Evolutionary conservation across 257 asterid genomes (phyloP).

Genomic region (Nicotiana attenuata): DNA sequence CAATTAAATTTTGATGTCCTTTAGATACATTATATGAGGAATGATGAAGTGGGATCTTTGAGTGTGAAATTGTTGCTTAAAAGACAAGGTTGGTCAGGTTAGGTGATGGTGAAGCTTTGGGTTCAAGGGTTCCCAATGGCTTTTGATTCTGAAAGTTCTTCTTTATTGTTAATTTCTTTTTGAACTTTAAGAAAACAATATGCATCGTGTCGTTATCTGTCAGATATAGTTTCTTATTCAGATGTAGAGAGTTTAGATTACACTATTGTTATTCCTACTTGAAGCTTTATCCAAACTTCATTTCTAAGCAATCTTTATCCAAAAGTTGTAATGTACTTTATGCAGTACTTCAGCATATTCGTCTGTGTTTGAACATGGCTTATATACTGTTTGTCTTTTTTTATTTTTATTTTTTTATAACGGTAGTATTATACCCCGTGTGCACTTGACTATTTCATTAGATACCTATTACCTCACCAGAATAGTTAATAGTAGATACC

Average conservation of each 20-base stretch:
- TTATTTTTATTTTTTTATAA: not conserved
- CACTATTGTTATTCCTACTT: not conserved
- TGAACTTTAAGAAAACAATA: conserved; percentile 7
- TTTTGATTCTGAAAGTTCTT: conserved; percentile 30
- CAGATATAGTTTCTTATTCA: conserved; percentile 7
- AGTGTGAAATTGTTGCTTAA: conserved; percentile 69
- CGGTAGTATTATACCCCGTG: not conserved
- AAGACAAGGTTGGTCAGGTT: conserved; percentile 72
- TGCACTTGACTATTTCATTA: not conserved
- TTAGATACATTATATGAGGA: conserved; percentile 25
- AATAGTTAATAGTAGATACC: not conserved
- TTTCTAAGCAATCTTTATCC: conserved; percentile 56
- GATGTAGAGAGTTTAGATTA: not conserved
- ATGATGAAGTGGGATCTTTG: conserved; percentile 41
- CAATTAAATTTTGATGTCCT: conserved; percentile 24
- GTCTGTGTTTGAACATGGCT: not conserved
- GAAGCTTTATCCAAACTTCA: conserved; percentile 27
- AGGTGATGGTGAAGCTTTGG: conserved; percentile 66
- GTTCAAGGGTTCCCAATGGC: conserved; percentile 53
- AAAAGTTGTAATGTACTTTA: not conserved
- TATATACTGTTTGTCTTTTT: not conserved
- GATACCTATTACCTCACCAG: not conserved
- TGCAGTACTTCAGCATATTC: not conserved
- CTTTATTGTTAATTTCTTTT: conserved; percentile 17
- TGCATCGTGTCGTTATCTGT: conserved; percentile 24